Conservation (phyloP, 2,329 filamentous ascomycete genomes). For the Alternaria hordeiaustralica region DNA sequence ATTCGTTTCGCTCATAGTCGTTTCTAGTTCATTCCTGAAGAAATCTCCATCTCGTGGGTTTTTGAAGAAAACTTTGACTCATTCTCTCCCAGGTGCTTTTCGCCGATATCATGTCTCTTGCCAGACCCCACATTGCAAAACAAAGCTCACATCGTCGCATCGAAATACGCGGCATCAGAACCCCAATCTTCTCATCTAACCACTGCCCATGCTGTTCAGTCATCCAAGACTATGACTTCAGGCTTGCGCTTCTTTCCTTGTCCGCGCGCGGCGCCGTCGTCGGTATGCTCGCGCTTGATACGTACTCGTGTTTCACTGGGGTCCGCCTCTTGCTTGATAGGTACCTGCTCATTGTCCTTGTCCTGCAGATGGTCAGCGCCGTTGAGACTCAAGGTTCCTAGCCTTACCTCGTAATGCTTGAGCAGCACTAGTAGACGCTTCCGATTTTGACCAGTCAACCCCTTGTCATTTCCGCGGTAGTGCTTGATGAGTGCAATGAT, state of each 20-base stretch:
- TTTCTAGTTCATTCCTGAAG: no score
- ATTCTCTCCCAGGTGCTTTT: no score
- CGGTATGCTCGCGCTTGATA: neutral
- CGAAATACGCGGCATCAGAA: neutral
- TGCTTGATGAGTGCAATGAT: neutral
- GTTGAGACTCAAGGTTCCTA: no score
- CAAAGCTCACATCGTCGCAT: neutral
- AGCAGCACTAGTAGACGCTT: neutral
- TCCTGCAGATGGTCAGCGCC: neutral
- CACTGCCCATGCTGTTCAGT: neutral
- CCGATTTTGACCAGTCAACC: neutral
- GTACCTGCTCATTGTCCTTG: neutral
- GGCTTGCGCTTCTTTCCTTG: neutral
- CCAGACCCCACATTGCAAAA: neutral
- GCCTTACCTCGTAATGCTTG: neutral
- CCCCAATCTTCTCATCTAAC: neutral
- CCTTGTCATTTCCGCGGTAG: neutral
- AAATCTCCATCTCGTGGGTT: neutral
- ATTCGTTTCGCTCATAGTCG: neutral
- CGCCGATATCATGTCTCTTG: neutral
- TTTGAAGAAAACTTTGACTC: no score
- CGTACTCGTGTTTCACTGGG: no score
- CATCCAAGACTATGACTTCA: conserved; percentile 12
- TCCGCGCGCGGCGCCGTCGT: neutral
- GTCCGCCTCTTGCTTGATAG: neutral